Evolutionary conservation across 192 early-diverging fungal species (phyloP), one percentile per base, ranked within the genome.

Genomic region (Rhizophlyctis rosea): DNA sequence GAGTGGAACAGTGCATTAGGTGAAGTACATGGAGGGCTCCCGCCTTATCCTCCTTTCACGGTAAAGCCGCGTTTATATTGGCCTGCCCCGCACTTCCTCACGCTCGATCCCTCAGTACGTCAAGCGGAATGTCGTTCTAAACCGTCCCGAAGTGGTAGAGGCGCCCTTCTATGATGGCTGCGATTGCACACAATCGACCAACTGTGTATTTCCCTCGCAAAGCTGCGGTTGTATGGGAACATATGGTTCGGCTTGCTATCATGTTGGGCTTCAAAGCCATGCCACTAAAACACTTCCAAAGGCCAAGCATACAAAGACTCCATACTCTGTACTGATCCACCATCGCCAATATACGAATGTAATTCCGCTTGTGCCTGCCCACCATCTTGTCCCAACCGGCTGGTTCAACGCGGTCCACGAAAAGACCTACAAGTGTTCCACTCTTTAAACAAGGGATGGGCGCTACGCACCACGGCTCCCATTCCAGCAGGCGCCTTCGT

Each of bases 301-400:
- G 61, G 61, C 2, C 2, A 4, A 3, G 28, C 61, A 18, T 62
- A 62, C 61, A 35, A 11, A 2, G 1, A 1, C 14, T 27, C 14
- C 31, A 3, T 27, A 9, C 48, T 50, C 31, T 50, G 50, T 32
- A 24, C 49, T 7, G 7, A 3, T 23, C 25, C 61, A 9, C 2
- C 29, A 16, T 30, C 54, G 25, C 70, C 70, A 3, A 64, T 77
- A 7, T 77, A 63, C 59, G 75, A 77, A 56, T 77, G 75, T 65
- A 77, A 73, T 39, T 24, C 48, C 21, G 50, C 36, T 39, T 77
- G 75, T 31, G n/a, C 60, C 2, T 77, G 75, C 57, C 54, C 63
- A 4, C 7, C 64, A 4, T 21, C 23, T 3, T 77, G 75, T 60
- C 29, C 28, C 21, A 73, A 70, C 55, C 67, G 71, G 1, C 39